A percentile compares a stretch with the other conserved stretches of the same genome.
These are phyloP conservation scores for Boletus coccyginus DNA, from an alignment of 768 basidiomycete genomes.

Conservation along the genomic window DNA sequence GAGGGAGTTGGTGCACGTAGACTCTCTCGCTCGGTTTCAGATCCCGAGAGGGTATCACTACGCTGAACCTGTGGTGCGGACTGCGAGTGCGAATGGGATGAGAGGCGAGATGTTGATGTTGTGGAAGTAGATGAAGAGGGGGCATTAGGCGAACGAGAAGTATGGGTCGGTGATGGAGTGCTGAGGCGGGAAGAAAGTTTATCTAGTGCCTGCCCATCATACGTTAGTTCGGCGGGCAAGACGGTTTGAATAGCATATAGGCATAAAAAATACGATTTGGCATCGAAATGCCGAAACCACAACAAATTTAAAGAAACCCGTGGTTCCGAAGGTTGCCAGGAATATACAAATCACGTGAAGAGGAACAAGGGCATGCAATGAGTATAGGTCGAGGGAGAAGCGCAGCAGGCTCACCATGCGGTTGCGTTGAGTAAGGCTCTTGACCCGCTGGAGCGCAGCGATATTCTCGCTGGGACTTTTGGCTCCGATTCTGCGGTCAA, in stretches of 20 bases:
- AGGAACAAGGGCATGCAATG: constrained; percentile 27
- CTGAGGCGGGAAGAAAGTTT: constrained; percentile 61
- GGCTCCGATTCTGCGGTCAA: constrained; percentile 36
- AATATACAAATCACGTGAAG: constrained; percentile 31
- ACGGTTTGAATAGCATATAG: constrained; percentile 19
- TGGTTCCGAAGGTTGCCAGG: constrained; percentile 9
- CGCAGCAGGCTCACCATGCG: constrained; percentile 53
- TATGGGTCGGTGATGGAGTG: constrained; percentile 53
- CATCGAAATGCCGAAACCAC: constrained; percentile 5
- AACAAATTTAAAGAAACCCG: not conserved
- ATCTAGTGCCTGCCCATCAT: constrained; percentile 52
- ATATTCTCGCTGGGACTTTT: constrained; percentile 51
- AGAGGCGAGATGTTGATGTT: constrained; percentile 35
- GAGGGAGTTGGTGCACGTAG: constrained; percentile 32
- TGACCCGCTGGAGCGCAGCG: constrained; percentile 63
- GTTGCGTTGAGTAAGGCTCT: constrained; percentile 69
- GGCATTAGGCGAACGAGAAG: constrained; percentile 36
- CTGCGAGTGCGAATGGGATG: constrained; percentile 32
- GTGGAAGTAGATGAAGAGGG: constrained; percentile 36
- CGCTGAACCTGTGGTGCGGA: constrained; percentile 27
- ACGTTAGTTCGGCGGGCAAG: not conserved
- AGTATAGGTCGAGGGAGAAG: constrained; percentile 17
- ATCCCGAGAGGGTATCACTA: constrained; percentile 57
- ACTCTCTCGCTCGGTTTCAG: constrained; percentile 78
- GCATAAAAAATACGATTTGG: constrained; percentile 4